Evolutionary conservation across 805 yeast species (phyloP), one percentile per base, ranked within the genome.

Genomic region (Wilhelminamyces savonicus): DNA sequence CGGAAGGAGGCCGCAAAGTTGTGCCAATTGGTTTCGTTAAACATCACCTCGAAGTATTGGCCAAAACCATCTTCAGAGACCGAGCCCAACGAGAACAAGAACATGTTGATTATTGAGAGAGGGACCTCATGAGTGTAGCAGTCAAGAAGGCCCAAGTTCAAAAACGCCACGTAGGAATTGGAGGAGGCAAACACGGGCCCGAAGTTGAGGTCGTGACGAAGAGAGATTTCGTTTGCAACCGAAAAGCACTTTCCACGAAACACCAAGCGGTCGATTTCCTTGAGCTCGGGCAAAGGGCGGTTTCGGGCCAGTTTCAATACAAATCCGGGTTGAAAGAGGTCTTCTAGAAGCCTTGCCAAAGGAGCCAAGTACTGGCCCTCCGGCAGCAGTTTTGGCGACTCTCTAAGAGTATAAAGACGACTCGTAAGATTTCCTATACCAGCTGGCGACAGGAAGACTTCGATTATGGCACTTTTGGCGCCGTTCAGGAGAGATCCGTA

Each of bases 191-290:
- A 39, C 7, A 39, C 35, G 6, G 27, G 13, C 9, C 30, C 27
- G 16, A 28, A 29, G 3, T 33, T 37, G 17, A 46, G 22, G 13
- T 31, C 36, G 15, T 15, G 17, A 7, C 23, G 19, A 11, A 27
- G 4, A 14, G 23, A 27, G 5, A 43, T 37, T 32, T 61, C 66
- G 20, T 46, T 48, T 11, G 51, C 35, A 10, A 52, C 29, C 1
- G 59, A 32, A 25, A 46, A 54, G 8, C 41, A 29, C 26, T 41
- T 48, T 0, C 69, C 69, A 25, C 48, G 59, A 36, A 54, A 63
- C 7, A 64, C n/a, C 4, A 63, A 39, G 28, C 56, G 56, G 27
- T 61, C 67, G n/a, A 59, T 35, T 32, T 63, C 69, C 25, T 49
- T 50, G 7, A 35, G 20, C 19, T 48, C 50, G 5, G 45, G 16